A percentile compares a stretch with the other conserved stretches of the same genome.
Conservation (phyloP, 208 protist species). For the Wallacemonas sp. region DNA sequence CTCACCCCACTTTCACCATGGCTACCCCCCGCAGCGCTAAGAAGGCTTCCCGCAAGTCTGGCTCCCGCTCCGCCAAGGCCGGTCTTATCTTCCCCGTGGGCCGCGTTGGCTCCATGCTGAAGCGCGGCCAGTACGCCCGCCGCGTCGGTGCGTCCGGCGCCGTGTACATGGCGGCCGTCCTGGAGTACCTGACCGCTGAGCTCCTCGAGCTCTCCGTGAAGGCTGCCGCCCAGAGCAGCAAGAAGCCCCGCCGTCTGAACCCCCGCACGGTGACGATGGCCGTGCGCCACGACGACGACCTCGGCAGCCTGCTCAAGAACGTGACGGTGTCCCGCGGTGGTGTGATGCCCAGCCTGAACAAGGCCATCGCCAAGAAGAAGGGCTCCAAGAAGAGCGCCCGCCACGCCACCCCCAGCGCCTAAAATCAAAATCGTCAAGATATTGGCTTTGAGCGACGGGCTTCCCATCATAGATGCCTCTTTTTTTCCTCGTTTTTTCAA, state of each 20-base stretch:
- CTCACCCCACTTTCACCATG: slow-evolving; percentile 27
- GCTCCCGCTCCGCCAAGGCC: slow-evolving; percentile 93
- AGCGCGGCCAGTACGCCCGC: slow-evolving; percentile 95
- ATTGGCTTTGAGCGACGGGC: slow-evolving; percentile 13
- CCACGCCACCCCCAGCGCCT: slow-evolving; percentile 55
- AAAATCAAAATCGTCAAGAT: slow-evolving; percentile 17
- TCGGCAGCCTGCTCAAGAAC: slow-evolving; percentile 58
- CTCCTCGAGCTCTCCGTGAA: slow-evolving; percentile 87
- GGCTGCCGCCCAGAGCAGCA: slow-evolving; percentile 61
- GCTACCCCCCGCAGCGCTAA: slow-evolving; percentile 70
- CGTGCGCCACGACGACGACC: slow-evolving; percentile 84
- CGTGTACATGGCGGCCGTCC: slow-evolving; percentile 98
- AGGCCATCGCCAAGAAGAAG: slow-evolving; percentile 82
- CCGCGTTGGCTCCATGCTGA: slow-evolving; percentile 96
- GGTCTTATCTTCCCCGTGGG: slow-evolving; percentile 99
- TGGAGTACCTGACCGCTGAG: slow-evolving; percentile 97
- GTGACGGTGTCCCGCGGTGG: slow-evolving; percentile 82
- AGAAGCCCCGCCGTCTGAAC: slow-evolving; percentile 73
- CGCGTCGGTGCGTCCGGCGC: slow-evolving; percentile 97
- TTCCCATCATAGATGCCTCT: slow-evolving; percentile 17
- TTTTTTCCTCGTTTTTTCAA: slow-evolving; percentile 22
- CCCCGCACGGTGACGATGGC: slow-evolving; percentile 77
- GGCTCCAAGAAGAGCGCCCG: slow-evolving; percentile 59
- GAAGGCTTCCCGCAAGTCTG: slow-evolving; percentile 78
- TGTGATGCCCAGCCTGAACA: slow-evolving; percentile 83